Evolutionary conservation across 2,329 filamentous ascomycete genomes (phyloP).

Genomic region (Cercospora brassicicola): DNA sequence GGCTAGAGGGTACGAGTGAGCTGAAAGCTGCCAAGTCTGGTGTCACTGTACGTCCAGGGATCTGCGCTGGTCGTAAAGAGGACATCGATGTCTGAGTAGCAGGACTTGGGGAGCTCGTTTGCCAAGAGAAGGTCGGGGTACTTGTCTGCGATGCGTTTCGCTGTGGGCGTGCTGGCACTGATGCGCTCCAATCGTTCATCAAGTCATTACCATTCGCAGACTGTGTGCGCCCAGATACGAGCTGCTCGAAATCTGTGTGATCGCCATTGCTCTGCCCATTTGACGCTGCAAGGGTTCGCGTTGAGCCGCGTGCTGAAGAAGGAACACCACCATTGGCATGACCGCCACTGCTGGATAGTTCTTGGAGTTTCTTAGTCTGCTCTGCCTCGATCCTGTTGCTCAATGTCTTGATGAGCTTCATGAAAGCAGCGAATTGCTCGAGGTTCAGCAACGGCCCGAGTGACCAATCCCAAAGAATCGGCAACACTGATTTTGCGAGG

Average conservation of each 20-base stretch:
- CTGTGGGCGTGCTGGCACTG: constrained; percentile 27
- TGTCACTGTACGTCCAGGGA: constrained; percentile 36
- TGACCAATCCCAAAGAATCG: constrained; percentile 87
- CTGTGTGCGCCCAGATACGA: constrained; percentile 75
- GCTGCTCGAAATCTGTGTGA: constrained; percentile 78
- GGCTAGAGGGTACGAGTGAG: constrained; percentile 40
- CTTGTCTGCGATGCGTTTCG: constrained; percentile 19
- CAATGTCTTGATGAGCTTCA: constrained; percentile 79
- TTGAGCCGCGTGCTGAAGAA: constrained; percentile 71
- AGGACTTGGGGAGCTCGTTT: constrained; percentile 31
- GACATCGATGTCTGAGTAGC: constrained; percentile 1
- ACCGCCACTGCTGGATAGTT: constrained; percentile 63
- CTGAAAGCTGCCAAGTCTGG: constrained; percentile 41
- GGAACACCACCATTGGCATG: constrained; percentile 45
- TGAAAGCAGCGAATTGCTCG: constrained; percentile 81
- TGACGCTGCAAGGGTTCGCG: constrained; percentile 41
- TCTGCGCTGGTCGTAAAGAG: constrained; percentile 22
- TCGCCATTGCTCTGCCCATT: constrained; percentile 59
- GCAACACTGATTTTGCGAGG: constrained; percentile 85
- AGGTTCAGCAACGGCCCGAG: constrained; percentile 86
- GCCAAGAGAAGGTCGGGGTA: constrained; percentile 50
- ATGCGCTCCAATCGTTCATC: constrained; percentile 48
- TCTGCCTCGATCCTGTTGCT: constrained; percentile 82
- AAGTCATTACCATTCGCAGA: constrained; percentile 41
- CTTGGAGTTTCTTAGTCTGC: constrained; percentile 83